These are phyloP conservation scores for Camellia oleifera DNA, from an alignment of 179 eudicot species.

Conservation along the genomic window DNA sequence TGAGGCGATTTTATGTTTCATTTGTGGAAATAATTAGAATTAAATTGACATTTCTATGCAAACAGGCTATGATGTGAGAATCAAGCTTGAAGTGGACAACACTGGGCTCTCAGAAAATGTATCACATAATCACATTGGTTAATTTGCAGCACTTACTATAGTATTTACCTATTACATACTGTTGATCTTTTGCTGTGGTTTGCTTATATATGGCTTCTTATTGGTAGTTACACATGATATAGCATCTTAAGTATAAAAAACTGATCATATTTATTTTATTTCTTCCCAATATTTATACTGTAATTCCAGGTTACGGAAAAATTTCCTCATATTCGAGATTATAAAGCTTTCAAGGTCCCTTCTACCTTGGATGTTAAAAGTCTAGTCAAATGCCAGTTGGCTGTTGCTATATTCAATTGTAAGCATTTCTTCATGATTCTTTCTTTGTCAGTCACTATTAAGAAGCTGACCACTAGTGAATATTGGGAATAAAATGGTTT, in stretches of 20 bases:
- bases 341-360: constrained; percentile 59
- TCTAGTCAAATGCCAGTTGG: constrained; percentile 76
- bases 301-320: constrained; percentile 67
- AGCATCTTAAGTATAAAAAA: neutral
- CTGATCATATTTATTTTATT: neutral
- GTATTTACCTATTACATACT: neutral
- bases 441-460: neutral
- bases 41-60: constrained; percentile 16
- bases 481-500: neutral
- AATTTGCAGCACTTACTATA: constrained; percentile 13
- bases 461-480: neutral
- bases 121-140: constrained; percentile 36
- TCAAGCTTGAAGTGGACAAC: constrained; percentile 57
- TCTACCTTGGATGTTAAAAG: constrained; percentile 44
- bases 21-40: neutral
- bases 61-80: constrained; percentile 71
- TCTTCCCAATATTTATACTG: neutral
- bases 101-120: constrained; percentile 67
- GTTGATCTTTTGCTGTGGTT: neutral
- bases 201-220: constrained; percentile 4
- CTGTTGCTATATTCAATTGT: constrained; percentile 67
- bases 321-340: constrained; percentile 85
- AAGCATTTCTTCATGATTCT: constrained; percentile 26
- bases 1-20: constrained; percentile 2
- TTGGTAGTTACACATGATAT: neutral